Conservation (phyloP, 2,329 filamentous ascomycete genomes). For the Penicillium crustosum region DNA sequence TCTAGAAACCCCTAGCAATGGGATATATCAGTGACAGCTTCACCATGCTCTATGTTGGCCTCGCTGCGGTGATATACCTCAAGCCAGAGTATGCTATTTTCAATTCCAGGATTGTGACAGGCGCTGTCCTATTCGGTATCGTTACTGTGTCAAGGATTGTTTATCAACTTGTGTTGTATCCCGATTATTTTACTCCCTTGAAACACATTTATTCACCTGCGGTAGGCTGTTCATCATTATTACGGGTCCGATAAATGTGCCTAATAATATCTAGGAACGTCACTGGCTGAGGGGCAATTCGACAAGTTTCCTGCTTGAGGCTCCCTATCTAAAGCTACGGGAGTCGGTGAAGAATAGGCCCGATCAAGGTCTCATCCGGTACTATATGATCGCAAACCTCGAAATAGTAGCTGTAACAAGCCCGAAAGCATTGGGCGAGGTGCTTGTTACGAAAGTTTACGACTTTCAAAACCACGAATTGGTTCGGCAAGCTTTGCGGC, state of each 20-base stretch:
- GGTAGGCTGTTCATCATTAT: constrained; percentile 36
- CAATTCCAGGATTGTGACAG: constrained; percentile 30
- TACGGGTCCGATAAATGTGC: background rate
- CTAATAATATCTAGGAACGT: constrained; percentile 31
- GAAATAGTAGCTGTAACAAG: constrained; percentile 63
- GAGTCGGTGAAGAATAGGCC: constrained; percentile 60
- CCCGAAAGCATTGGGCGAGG: constrained; percentile 67
- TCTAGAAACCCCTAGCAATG: constrained; percentile 4
- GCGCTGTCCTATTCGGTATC: constrained; percentile 21
- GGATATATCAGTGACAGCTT: constrained; percentile 13
- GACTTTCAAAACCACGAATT: constrained; percentile 65
- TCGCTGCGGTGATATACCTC: constrained; percentile 19
- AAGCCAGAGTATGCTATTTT: constrained; percentile 32
- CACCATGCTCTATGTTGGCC: constrained; percentile 19
- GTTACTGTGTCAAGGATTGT: constrained; percentile 26
- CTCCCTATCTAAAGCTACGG: constrained; percentile 40
- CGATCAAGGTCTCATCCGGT: constrained; percentile 69
- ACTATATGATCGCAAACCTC: constrained; percentile 60
- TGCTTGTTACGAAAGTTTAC: constrained; percentile 68
- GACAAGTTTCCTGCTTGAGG: constrained; percentile 38
- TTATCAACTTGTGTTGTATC: constrained; percentile 54
- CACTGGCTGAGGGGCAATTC: constrained; percentile 50
- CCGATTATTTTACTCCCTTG: constrained; percentile 58
- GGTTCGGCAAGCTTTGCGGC: constrained; percentile 43
- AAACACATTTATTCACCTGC: constrained; percentile 56